These are phyloP conservation scores for Sanghuangporus sanghuang DNA, from an alignment of 1,284 basidiomycete genomes.

Conservation along the genomic window DNA sequence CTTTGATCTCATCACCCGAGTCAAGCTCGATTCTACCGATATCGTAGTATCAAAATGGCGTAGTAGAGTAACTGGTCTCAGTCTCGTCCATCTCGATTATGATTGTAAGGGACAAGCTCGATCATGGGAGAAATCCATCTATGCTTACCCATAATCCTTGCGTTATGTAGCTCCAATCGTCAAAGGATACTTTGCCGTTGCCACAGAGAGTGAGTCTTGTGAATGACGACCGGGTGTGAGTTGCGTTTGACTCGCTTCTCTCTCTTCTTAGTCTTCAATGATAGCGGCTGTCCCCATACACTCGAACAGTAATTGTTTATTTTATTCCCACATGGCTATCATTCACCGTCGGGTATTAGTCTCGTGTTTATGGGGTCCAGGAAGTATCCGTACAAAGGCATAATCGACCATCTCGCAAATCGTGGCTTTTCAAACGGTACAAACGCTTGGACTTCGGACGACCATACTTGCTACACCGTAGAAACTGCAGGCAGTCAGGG, in stretches of 20 bases:
- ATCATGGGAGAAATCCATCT: slow-evolving; percentile 3
- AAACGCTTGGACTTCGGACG: slow-evolving; percentile 81
- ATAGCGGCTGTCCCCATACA: slow-evolving; percentile 91
- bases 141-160: slow-evolving; percentile 14
- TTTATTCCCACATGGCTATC: slow-evolving; percentile 6
- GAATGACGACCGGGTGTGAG: slow-evolving; percentile 1
- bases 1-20: slow-evolving; percentile 72
- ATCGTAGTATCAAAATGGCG: slow-evolving; percentile 81
- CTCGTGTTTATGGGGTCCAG: slow-evolving; percentile 94
- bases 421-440: slow-evolving; percentile 94
- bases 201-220: slow-evolving; percentile 76
- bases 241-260: slow-evolving; percentile 10
- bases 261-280: slow-evolving; percentile 69
- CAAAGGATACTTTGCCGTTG: slow-evolving; percentile 90
- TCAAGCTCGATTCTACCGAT: slow-evolving; percentile 73
- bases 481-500: slow-evolving; percentile 97
- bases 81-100: slow-evolving; percentile 78
- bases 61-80: slow-evolving; percentile 74
- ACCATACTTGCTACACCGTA: slow-evolving; percentile 93
- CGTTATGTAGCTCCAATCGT: slow-evolving; percentile 71
- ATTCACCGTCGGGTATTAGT: slow-evolving; percentile 33
- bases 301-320: slow-evolving; percentile 68
- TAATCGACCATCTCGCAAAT: slow-evolving; percentile 96
- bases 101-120: slow-evolving; percentile 51
- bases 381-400: slow-evolving; percentile 94